Evolutionary conservation across 768 basidiomycete species (phyloP).

Genomic region (Mycena leptocephala): DNA sequence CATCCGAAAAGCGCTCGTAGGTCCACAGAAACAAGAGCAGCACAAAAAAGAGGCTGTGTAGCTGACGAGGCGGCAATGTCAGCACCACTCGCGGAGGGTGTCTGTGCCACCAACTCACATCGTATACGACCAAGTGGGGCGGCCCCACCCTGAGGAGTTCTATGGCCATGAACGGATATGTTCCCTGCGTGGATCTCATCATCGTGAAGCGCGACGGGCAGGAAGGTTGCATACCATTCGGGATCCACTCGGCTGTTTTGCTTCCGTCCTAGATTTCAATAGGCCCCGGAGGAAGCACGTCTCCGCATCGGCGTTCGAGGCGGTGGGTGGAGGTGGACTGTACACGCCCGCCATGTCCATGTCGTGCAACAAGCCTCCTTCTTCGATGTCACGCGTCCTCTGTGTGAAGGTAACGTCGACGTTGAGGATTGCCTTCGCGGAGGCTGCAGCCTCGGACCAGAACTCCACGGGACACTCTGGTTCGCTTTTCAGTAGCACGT

Average conservation of each 20-base stretch:
- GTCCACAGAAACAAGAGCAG: conserved; percentile 15
- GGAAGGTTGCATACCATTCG: conserved; percentile 16
- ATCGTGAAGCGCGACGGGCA: conserved; percentile 16
- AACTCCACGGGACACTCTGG: conserved; percentile 2
- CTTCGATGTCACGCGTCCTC: conserved; percentile 17
- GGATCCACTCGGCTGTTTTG: background rate
- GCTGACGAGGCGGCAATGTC: conserved; percentile 20
- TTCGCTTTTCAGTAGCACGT: conserved; percentile 14
- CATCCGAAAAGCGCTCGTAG: background rate
- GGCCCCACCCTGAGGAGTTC: background rate
- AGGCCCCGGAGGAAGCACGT: too few species aligned
- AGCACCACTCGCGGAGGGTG: conserved; percentile 1
- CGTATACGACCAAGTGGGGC: conserved; percentile 7
- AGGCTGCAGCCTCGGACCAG: conserved; percentile 19
- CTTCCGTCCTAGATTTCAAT: too few species aligned
- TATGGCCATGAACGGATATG: conserved; percentile 23
- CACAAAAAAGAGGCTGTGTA: conserved; percentile 14
- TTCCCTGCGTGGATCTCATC: conserved; percentile 15
- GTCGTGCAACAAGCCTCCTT: conserved; percentile 17
- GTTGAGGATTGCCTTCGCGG: background rate
- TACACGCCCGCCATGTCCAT: conserved; percentile 22
- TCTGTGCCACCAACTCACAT: conserved; percentile 22
- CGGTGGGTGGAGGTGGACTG: background rate
- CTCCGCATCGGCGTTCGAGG: too few species aligned
- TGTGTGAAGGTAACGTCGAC: conserved; percentile 10